Evolutionary conservation across 2,329 filamentous ascomycete genomes (phyloP).

Genomic region (Diaporthe ampelina): DNA sequence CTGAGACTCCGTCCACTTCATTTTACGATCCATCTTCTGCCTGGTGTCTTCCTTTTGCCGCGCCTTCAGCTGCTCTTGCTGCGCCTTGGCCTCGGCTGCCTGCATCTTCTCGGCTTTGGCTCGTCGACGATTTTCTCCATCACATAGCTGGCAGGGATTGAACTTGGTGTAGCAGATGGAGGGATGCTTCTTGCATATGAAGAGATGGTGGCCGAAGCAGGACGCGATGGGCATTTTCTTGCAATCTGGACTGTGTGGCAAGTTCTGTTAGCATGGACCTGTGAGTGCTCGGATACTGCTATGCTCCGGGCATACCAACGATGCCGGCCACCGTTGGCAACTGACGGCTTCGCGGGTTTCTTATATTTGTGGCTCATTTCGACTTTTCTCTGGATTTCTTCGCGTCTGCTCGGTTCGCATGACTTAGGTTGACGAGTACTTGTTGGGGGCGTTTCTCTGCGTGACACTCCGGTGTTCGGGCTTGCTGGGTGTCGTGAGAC

Average conservation of each 20-base stretch:
- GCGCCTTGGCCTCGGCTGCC: background rate
- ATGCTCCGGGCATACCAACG: background rate
- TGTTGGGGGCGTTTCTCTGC: background rate
- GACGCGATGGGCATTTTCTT: background rate
- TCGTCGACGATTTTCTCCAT: background rate
- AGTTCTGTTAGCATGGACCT: background rate
- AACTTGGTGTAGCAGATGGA: slow-evolving; percentile 10
- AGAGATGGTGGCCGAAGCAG: slow-evolving; percentile 12
- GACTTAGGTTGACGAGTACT: no score
- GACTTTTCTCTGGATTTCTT: background rate
- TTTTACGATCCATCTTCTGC: background rate
- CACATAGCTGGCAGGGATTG: background rate
- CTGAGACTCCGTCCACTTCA: slow-evolving; percentile 2
- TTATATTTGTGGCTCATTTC: slow-evolving; percentile 4
- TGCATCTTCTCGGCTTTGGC: background rate
- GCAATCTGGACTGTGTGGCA: background rate
- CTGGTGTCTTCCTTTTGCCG: background rate
- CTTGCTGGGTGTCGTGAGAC: no score
- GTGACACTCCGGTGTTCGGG: background rate
- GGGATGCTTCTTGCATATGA: background rate
- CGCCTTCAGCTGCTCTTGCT: background rate
- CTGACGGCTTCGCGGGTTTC: background rate
- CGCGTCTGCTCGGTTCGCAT: background rate
- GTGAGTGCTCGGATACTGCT: no score
- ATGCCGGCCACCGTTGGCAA: slow-evolving; percentile 12